Conservation (phyloP, 2,329 filamentous ascomycete genomes). For the Fusarium buxicola region DNA sequence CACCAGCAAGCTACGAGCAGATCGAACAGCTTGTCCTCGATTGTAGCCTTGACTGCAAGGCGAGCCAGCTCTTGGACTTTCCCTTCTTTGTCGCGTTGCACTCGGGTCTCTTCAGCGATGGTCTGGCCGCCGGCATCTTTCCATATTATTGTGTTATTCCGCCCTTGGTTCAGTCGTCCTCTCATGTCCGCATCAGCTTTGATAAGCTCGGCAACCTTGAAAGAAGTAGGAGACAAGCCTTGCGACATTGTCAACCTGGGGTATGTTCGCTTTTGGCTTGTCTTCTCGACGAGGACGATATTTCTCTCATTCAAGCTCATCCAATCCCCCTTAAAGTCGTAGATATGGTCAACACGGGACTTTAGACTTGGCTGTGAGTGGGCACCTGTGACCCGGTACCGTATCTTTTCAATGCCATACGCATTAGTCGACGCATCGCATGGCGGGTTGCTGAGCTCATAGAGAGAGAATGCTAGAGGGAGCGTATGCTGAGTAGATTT, state of each 20-base stretch:
- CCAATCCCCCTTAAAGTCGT: slow-evolving; percentile 42
- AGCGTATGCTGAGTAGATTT: slow-evolving; percentile 35
- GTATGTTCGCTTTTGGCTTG: slow-evolving; percentile 36
- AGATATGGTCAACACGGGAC: slow-evolving; percentile 46
- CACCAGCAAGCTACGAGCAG: slow-evolving; percentile 47
- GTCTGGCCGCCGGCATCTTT: slow-evolving; percentile 36
- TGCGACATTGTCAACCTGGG: slow-evolving; percentile 34
- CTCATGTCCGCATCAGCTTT: slow-evolving; percentile 33
- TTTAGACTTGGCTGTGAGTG: slow-evolving; percentile 28
- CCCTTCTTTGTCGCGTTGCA: slow-evolving; percentile 35
- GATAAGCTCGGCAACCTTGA: slow-evolving; percentile 41
- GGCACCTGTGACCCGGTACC: slow-evolving; percentile 35
- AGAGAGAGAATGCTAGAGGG: slow-evolving; percentile 43
- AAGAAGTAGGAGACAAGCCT: slow-evolving; percentile 30
- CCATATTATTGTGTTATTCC: slow-evolving; percentile 41
- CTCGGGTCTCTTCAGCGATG: slow-evolving; percentile 44
- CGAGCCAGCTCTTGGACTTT: slow-evolving; percentile 32
- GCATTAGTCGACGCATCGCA: slow-evolving; percentile 26
- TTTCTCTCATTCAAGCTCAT: slow-evolving; percentile 4
- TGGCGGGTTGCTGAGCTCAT: slow-evolving; percentile 43
- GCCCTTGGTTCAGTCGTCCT: slow-evolving; percentile 39
- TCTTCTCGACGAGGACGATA: slow-evolving; percentile 36
- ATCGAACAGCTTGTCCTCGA: slow-evolving; percentile 46
- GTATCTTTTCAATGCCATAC: slow-evolving; percentile 45
- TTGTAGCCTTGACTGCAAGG: slow-evolving; percentile 34